Evolutionary conservation across 2,329 filamentous ascomycete genomes (phyloP).

Genomic region (Colletotrichum scovillei): DNA sequence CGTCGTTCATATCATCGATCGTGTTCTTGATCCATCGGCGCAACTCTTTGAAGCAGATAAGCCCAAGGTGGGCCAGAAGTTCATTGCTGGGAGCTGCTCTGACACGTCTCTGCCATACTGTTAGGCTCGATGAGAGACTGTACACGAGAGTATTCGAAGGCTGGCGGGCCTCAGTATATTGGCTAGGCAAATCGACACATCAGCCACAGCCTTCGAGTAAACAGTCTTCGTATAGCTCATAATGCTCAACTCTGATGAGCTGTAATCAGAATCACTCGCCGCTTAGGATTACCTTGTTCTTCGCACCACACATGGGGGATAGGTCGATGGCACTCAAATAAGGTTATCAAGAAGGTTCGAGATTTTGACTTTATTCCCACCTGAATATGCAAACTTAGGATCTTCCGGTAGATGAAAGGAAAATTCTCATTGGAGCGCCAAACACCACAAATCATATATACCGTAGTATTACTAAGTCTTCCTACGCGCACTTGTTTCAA

Average conservation of each 20-base stretch:
- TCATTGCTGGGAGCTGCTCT: conserved; percentile 43
- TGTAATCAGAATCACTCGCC: no score
- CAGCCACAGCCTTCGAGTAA: no score
- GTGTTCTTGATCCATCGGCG: conserved; percentile 40
- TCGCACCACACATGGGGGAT: background rate
- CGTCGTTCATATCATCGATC: conserved; percentile 41
- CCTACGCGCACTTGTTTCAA: background rate
- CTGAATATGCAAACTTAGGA: background rate
- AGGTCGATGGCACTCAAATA: background rate
- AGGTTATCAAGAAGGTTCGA: background rate
- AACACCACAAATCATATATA: background rate
- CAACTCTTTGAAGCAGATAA: conserved; percentile 41
- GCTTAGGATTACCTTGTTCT: background rate
- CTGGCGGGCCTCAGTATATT: no score
- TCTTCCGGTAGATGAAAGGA: background rate
- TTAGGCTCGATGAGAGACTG: conserved; percentile 19
- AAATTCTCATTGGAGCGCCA: background rate
- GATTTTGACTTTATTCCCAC: background rate
- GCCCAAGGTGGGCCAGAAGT: conserved; percentile 38
- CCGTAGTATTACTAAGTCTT: background rate
- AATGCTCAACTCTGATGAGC: no score
- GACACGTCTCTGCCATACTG: conserved; percentile 41
- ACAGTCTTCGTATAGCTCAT: no score
- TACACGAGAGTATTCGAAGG: background rate
- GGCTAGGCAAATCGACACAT: no score